Percentiles rank a stretch among this genome's conserved stretches.
Evolutionary conservation across 2,329 filamentous ascomycete species (phyloP).

Genomic region (Phialocephala sp.): DNA sequence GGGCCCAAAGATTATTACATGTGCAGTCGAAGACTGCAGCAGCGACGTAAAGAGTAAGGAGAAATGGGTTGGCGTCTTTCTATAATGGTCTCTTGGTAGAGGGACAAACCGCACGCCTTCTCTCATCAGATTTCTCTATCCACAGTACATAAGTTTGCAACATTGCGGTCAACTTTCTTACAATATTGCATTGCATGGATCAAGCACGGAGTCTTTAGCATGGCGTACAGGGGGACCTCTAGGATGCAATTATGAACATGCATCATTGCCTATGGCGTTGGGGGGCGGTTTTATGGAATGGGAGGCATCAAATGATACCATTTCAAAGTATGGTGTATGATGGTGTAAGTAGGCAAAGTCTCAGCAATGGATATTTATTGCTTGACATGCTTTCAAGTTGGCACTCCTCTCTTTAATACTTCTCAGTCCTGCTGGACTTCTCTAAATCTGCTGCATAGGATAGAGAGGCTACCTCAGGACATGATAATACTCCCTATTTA

Average conservation of each 20-base stretch:
- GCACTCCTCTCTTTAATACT: background rate
- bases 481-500: background rate
- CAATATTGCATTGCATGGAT: constrained; percentile 29
- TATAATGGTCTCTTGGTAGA: constrained; percentile 29
- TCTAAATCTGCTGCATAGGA: too few species aligned
- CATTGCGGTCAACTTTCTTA: constrained; percentile 21
- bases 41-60: constrained; percentile 59
- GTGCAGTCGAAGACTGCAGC: constrained; percentile 62
- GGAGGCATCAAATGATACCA: constrained; percentile 10
- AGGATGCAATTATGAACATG: background rate
- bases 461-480: too few species aligned
- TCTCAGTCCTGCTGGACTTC: background rate
- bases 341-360: constrained; percentile 1
- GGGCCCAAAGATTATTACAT: constrained; percentile 44
- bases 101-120: constrained; percentile 1
- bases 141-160: constrained; percentile 22
- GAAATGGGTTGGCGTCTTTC: constrained; percentile 67
- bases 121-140: constrained; percentile 12
- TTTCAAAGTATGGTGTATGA: background rate
- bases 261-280: constrained; percentile 6
- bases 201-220: constrained; percentile 18
- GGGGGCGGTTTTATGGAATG: background rate
- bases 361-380: background rate
- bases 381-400: background rate
- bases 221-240: constrained; percentile 25